Base-by-base conservation (phyloP, 805 yeast species). In the Nakazawaea ishiwadae region DNA sequence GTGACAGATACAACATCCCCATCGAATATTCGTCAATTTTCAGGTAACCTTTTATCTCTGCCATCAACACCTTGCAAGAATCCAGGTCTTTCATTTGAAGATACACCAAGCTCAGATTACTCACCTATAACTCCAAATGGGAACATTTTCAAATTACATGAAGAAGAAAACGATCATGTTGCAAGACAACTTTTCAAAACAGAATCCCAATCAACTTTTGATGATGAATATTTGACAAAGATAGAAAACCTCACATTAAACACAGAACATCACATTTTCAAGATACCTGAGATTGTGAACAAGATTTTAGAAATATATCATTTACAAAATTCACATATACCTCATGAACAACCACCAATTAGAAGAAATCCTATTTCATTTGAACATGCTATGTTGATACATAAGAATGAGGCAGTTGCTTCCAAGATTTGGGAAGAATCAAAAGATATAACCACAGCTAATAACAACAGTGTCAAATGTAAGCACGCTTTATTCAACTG, bases 221-320 rank as follows among this genome's bases (percentile, higher is more conserved):
- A 35, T 8, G 44, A 40, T n/a, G n/a, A n/a, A n/a, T n/a, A n/a
- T n/a, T n/a, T n/a, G n/a, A n/a, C n/a, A n/a, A n/a, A n/a, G n/a
- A n/a, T n/a, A n/a, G n/a, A n/a, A n/a, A n/a, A n/a, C n/a, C n/a
- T n/a, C n/a, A n/a, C n/a, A n/a, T n/a, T n/a, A n/a, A n/a, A 31
- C 21, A 2, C 21, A 3, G 4, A 53, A 51, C 60, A 66, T 58
- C 51, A 60, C 12, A 81, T 88, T 7, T 83, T 88, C 52, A 66
- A 69, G 38, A 79, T 83, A 27, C 96, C 96, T 0, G 96, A 88
- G 58, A 81, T 88, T 39, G 65, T 88, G 12, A 59, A 68, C 46
- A 67, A 69, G 41, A 84, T 88, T 10, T 59, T 86, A 17, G 62
- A 66, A 19, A 77, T 67, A 54, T 81, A 83, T n/a, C 59, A 63